Conservation (phyloP, 2,329 filamentous ascomycete genomes). For the Penicillium oxalicum region DNA sequence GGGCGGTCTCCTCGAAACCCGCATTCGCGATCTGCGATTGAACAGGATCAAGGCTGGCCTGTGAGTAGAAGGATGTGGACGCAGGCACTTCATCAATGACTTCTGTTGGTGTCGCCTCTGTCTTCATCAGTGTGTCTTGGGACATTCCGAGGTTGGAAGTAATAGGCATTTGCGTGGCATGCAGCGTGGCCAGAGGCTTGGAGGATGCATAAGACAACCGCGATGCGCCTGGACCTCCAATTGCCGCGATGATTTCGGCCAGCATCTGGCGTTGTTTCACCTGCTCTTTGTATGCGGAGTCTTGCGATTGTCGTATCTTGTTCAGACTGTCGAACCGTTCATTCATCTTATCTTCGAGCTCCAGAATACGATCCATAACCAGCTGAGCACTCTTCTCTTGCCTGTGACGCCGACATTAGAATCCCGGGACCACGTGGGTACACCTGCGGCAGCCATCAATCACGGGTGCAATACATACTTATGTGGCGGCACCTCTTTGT, state of each 20-base stretch:
- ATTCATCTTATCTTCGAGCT: constrained; percentile 27
- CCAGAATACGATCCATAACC: constrained; percentile 30
- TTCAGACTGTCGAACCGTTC: constrained; percentile 22
- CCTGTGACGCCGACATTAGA: constrained; percentile 16
- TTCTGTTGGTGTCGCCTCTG: constrained; percentile 8
- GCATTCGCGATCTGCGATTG: not conserved
- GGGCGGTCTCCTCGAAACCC: not conserved
- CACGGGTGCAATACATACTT: constrained; percentile 55
- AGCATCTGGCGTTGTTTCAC: not conserved
- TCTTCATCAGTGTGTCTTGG: constrained; percentile 22
- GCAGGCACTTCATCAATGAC: not conserved
- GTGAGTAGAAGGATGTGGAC: constrained; percentile 2
- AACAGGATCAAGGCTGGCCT: not conserved
- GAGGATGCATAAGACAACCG: not conserved
- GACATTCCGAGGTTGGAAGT: not conserved
- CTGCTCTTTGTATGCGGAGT: not conserved
- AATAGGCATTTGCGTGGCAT: not conserved
- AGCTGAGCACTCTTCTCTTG: constrained; percentile 39
- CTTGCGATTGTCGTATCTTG: constrained; percentile 5
- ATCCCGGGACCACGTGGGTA: not conserved
- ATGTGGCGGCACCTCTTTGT: constrained; percentile 83
- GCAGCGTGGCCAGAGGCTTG: not conserved
- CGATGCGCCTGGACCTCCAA: not conserved
- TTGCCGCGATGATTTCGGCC: not conserved
- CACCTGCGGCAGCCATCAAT: not conserved